Percentiles rank a stretch among this genome's conserved stretches.
Conservation (phyloP, 371 early-diverging fungal genomes). For the Coemansia sp. region DNA sequence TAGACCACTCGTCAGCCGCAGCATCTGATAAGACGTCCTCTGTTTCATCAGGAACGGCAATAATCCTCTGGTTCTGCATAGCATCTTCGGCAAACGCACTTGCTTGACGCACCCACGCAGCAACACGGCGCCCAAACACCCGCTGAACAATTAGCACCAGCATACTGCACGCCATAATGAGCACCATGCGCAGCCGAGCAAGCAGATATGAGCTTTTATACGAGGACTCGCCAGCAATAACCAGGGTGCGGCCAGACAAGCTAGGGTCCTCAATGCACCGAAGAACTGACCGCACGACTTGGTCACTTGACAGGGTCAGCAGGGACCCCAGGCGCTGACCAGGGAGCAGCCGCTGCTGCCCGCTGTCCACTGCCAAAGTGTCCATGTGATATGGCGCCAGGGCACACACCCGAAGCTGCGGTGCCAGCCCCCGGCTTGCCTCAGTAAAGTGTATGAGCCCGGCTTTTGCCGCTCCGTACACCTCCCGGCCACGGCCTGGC, state of each 20-base stretch:
- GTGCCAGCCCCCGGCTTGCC: slow-evolving; percentile 20
- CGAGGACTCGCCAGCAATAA: slow-evolving; percentile 34
- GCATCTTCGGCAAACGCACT: neutral
- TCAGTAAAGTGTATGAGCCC: slow-evolving; percentile 45
- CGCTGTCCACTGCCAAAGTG: slow-evolving; percentile 7
- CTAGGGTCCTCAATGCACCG: slow-evolving; percentile 37
- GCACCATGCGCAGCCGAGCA: slow-evolving; percentile 26
- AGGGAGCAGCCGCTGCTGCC: slow-evolving; percentile 24
- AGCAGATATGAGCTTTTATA: slow-evolving; percentile 24
- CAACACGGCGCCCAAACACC: slow-evolving; percentile 11
- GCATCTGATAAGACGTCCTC: neutral
- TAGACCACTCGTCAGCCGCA: neutral
- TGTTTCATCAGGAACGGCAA: neutral
- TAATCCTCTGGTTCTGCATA: neutral
- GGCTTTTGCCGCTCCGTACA: slow-evolving; percentile 41
- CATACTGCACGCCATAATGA: slow-evolving; percentile 29
- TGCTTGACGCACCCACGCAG: slow-evolving; percentile 4
- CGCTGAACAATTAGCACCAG: slow-evolving; percentile 20
- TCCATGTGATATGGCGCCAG: slow-evolving; percentile 42
- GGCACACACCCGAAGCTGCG: slow-evolving; percentile 33
- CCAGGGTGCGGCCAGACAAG: slow-evolving; percentile 27
- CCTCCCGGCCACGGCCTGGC: slow-evolving; percentile 34
- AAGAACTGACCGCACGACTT: slow-evolving; percentile 33
- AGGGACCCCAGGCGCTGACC: slow-evolving; percentile 29
- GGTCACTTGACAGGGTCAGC: slow-evolving; percentile 29